These are phyloP conservation scores for Aspergillus egyptiacus DNA, from an alignment of 495 filamentous ascomycete genomes.

Conservation along the genomic window DNA sequence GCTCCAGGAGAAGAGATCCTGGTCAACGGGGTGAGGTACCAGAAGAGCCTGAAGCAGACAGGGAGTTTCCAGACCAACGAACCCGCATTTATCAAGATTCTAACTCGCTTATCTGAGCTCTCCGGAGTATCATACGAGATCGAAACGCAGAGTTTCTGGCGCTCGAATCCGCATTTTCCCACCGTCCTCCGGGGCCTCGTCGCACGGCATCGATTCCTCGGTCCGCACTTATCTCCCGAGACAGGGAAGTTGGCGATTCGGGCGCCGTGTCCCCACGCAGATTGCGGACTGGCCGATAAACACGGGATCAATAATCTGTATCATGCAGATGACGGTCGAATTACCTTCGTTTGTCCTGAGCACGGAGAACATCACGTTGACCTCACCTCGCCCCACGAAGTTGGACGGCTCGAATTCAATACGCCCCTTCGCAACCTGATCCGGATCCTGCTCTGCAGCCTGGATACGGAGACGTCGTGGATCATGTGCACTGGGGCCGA, in stretches of 20 bases:
- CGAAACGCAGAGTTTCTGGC: slow-evolving; percentile 15
- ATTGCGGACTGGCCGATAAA: slow-evolving; percentile 23
- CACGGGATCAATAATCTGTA: slow-evolving; percentile 21
- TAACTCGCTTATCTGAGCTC: slow-evolving; percentile 12
- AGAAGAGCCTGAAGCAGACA: slow-evolving; percentile 17
- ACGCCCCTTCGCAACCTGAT: slow-evolving; percentile 21
- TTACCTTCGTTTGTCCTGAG: slow-evolving; percentile 16
- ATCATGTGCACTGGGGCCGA: slow-evolving; percentile 25
- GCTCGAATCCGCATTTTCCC: slow-evolving; percentile 13
- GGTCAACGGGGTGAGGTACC: slow-evolving; percentile 21
- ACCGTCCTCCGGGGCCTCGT: slow-evolving; percentile 14
- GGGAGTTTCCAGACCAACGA: slow-evolving; percentile 4
- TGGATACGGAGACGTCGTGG: slow-evolving; percentile 5
- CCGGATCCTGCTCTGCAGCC: slow-evolving; percentile 8
- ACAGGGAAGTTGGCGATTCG: slow-evolving; percentile 22
- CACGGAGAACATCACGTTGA: slow-evolving; percentile 14
- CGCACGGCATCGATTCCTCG: slow-evolving; percentile 9
- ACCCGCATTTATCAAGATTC: slow-evolving; percentile 14
- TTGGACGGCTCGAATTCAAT: slow-evolving; percentile 23
- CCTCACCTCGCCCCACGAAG: slow-evolving; percentile 7
- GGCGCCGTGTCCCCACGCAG: slow-evolving; percentile 18
- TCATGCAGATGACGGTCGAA: slow-evolving; percentile 1
- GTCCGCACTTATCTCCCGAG: slow-evolving; percentile 22
- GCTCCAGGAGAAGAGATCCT: slow-evolving; percentile 8
- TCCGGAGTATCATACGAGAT: slow-evolving; percentile 16